Evolutionary conservation across 371 early-diverging fungal species (phyloP).

Genomic region (Funneliformis caledonium): DNA sequence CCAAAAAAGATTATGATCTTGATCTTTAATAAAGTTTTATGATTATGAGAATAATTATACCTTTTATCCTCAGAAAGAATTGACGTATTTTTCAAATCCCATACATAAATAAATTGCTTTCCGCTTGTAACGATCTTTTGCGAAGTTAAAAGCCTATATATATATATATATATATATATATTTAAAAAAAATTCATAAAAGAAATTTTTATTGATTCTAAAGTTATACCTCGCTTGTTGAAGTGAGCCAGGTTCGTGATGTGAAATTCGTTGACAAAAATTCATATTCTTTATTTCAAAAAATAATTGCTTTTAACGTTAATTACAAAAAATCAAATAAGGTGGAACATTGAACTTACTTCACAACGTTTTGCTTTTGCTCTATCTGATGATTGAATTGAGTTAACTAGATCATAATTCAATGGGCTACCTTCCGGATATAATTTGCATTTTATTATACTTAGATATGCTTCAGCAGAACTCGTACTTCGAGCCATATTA

Average conservation of each 20-base stretch:
- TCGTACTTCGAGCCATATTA: not conserved
- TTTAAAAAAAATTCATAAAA: too few relatives aligned
- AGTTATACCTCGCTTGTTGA: slow-evolving; percentile 13
- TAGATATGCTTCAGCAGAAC: not conserved
- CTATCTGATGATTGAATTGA: not conserved
- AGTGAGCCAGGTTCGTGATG: not conserved
- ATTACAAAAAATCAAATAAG: not conserved
- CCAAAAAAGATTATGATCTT: not conserved
- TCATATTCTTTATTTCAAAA: not conserved
- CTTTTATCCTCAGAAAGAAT: not conserved
- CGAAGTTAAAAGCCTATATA: not conserved
- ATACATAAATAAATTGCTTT: not conserved
- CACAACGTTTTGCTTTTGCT: not conserved
- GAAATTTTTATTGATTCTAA: not conserved
- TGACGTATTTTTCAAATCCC: slow-evolving; percentile 12
- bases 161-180: too few relatives aligned
- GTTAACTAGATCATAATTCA: not conserved
- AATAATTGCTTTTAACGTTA: not conserved
- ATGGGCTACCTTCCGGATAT: slow-evolving; percentile 1
- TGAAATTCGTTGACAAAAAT: not conserved
- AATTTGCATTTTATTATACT: not conserved
- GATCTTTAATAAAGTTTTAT: not conserved
- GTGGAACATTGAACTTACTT: not conserved
- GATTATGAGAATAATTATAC: not conserved
- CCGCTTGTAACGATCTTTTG: not conserved